Evolutionary conservation across 2,329 filamentous ascomycete genomes (phyloP).

Genomic region (Fusarium praegraminearum): DNA sequence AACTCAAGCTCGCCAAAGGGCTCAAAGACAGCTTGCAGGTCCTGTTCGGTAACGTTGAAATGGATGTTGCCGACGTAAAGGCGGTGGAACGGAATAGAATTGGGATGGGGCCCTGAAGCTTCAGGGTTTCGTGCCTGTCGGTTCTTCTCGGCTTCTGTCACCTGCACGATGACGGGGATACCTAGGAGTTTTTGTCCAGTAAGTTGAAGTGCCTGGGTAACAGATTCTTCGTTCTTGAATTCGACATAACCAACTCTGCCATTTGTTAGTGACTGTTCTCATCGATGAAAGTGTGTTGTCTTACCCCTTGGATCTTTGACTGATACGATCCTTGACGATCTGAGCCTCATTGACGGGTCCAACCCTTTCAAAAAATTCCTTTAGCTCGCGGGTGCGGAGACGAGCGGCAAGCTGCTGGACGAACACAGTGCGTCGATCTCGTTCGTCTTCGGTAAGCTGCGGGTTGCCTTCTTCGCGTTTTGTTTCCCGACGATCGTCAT

Average conservation of each 20-base stretch:
- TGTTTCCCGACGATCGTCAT: slow-evolving; percentile 59
- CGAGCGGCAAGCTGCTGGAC: slow-evolving; percentile 97
- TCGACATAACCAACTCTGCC: slow-evolving; percentile 97
- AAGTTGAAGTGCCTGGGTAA: slow-evolving; percentile 93
- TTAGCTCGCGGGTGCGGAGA: slow-evolving; percentile 90
- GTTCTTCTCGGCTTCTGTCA: slow-evolving; percentile 99
- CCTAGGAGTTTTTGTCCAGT: slow-evolving; percentile 98
- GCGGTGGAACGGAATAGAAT: slow-evolving; percentile 94
- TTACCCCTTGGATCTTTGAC: slow-evolving; percentile 96
- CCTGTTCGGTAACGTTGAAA: slow-evolving; percentile 97
- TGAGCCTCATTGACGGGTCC: slow-evolving; percentile 96
- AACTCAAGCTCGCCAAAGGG: slow-evolving; percentile 98
- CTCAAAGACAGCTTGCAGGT: slow-evolving; percentile 95
- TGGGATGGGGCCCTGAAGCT: slow-evolving; percentile 74
- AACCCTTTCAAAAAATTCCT: slow-evolving; percentile 94
- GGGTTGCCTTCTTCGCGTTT: slow-evolving; percentile 68
- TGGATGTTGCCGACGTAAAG: slow-evolving; percentile 99
- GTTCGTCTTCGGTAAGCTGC: slow-evolving; percentile 91
- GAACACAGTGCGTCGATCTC: slow-evolving; percentile 96
- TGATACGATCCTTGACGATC: slow-evolving; percentile 98
- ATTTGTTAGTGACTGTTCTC: slow-evolving; percentile 49
- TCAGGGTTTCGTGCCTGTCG: slow-evolving; percentile 91
- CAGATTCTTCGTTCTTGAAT: slow-evolving; percentile 96
- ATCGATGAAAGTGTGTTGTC: slow-evolving; percentile 49
- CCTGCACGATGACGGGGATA: slow-evolving; percentile 97